phyloP scores from a whole-genome alignment of 768 basidiomycete species.

The Termitomyces sp. region DNA sequence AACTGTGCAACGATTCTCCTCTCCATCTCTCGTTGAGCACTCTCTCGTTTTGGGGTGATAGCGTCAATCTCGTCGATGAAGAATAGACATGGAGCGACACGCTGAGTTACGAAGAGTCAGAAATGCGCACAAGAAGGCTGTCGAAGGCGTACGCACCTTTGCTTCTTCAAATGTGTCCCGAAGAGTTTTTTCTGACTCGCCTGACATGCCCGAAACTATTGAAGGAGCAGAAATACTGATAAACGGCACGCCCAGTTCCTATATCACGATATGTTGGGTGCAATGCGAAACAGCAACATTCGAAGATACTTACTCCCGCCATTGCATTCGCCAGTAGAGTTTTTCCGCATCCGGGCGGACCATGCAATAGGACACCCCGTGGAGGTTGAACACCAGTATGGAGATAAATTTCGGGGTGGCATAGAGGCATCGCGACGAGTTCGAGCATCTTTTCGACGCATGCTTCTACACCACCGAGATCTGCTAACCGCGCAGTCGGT shows the following conservation, averaged over 20 bases:
- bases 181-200: slow-evolving; percentile 95
- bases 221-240: slow-evolving; percentile 94
- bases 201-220: slow-evolving; percentile 97
- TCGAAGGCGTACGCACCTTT: slow-evolving; percentile 48
- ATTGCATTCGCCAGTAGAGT: slow-evolving; percentile 93
- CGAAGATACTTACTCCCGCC: slow-evolving; percentile 67
- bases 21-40: slow-evolving; percentile 98
- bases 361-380: slow-evolving; percentile 88
- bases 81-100: slow-evolving; percentile 86
- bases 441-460: slow-evolving; percentile 94
- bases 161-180: slow-evolving; percentile 98
- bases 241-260: slow-evolving; percentile 93
- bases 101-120: slow-evolving; percentile 34
- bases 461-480: slow-evolving; percentile 82
- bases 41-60: slow-evolving; percentile 96
- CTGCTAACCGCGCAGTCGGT: slow-evolving; percentile 71
- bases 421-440: slow-evolving; percentile 92
- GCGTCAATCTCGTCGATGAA: slow-evolving; percentile 99
- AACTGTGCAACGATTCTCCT: slow-evolving; percentile 96
- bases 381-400: slow-evolving; percentile 93
- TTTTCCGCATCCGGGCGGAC: slow-evolving; percentile 97
- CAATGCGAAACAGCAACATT: background rate
- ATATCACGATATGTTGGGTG: slow-evolving; percentile 1
- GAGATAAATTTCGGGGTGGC: slow-evolving; percentile 93
- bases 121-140: background rate